Evolutionary conservation across 2,329 filamentous ascomycete genomes (phyloP).

Genomic region (Akanthomyces lecanii): DNA sequence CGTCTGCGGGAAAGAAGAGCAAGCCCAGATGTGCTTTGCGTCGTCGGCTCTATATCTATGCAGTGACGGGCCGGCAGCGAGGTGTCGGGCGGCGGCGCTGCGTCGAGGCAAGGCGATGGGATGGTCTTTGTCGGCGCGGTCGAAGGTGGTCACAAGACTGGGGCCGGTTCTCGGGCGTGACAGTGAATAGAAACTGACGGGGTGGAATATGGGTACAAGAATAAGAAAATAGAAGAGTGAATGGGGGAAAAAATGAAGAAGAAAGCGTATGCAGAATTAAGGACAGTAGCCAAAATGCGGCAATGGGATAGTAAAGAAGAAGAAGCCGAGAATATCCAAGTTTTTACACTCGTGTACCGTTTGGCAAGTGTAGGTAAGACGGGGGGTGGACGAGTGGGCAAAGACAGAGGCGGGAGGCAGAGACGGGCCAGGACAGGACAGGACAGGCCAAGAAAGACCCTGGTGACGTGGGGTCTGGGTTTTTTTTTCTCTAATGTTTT

Average conservation of each 20-base stretch:
- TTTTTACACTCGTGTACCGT: not conserved
- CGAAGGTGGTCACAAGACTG: slow-evolving; percentile 8
- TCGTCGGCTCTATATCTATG: not conserved
- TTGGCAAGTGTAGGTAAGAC: slow-evolving; percentile 1
- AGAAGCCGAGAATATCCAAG: not conserved
- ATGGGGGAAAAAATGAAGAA: slow-evolving; percentile 7
- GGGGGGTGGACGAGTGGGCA: not conserved
- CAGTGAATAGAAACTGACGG: not conserved
- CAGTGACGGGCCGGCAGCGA: not conserved
- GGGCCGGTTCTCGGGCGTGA: slow-evolving; percentile 7
- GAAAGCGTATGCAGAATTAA: not conserved
- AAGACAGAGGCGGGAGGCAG: not conserved
- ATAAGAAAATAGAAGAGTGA: not conserved
- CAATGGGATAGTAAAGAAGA: not conserved
- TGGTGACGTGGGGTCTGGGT: not conserved
- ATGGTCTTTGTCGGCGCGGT: slow-evolving; percentile 4
- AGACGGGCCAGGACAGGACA: not conserved
- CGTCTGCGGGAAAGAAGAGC: not conserved
- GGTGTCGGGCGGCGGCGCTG: slow-evolving; percentile 2
- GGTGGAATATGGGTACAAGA: not conserved
- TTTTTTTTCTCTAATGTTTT: not conserved
- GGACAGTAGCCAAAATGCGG: slow-evolving; percentile 12
- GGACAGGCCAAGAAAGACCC: not conserved
- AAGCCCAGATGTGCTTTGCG: not conserved
- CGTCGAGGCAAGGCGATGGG: not conserved